phyloP scores from a whole-genome alignment of 371 early-diverging fungal genomes.

The Mortierella sp. region DNA sequence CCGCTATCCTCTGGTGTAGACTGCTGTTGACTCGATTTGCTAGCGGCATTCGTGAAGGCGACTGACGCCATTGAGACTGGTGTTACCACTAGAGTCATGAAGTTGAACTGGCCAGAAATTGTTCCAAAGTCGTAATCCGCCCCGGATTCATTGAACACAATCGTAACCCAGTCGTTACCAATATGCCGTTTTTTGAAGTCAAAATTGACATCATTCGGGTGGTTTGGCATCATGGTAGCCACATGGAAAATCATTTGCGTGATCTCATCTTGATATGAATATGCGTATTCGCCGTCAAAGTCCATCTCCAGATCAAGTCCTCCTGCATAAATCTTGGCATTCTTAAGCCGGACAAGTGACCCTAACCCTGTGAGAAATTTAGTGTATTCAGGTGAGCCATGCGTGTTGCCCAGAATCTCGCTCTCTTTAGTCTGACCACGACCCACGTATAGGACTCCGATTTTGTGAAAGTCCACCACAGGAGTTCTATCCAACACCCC shows the following conservation, averaged over 20 bases:
- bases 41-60: slow-evolving; percentile 60
- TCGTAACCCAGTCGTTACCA: slow-evolving; percentile 95
- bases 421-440: slow-evolving; percentile 84
- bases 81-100: slow-evolving; percentile 91
- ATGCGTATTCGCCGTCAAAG: slow-evolving; percentile 87
- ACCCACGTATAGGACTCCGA: slow-evolving; percentile 93
- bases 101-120: slow-evolving; percentile 94
- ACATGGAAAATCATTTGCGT: slow-evolving; percentile 93
- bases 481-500: slow-evolving; percentile 90
- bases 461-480: slow-evolving; percentile 94
- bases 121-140: slow-evolving; percentile 88
- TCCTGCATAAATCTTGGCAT: slow-evolving; percentile 83
- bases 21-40: slow-evolving; percentile 30
- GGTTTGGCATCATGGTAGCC: slow-evolving; percentile 93
- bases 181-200: slow-evolving; percentile 94
- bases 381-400: slow-evolving; percentile 89
- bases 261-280: slow-evolving; percentile 89
- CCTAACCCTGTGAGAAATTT: slow-evolving; percentile 87
- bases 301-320: slow-evolving; percentile 89
- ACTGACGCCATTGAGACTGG: slow-evolving; percentile 64
- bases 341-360: slow-evolving; percentile 74
- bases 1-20: slow-evolving; percentile 16
- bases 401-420: slow-evolving; percentile 87
- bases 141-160: slow-evolving; percentile 94
- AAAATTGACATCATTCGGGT: slow-evolving; percentile 79